These are phyloP conservation scores for Camellia oleifera DNA, from an alignment of 179 eudicot species.

Conservation along the genomic window DNA sequence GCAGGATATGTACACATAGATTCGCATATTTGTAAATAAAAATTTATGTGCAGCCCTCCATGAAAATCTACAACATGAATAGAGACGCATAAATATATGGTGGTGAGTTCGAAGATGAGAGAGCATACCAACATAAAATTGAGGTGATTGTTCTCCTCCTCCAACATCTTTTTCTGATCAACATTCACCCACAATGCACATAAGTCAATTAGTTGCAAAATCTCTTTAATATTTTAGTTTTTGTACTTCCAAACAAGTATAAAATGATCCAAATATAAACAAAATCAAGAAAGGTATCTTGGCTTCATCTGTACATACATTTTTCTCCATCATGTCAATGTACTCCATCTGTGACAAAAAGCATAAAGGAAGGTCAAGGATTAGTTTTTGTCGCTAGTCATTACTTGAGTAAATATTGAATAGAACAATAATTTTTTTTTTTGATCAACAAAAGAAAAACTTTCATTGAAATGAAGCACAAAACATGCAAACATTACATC, in stretches of 20 bases:
- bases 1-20: too few species aligned
- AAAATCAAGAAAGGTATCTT: neutral
- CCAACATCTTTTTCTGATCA: conserved; percentile 41
- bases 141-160: conserved; percentile 55
- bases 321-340: conserved; percentile 27
- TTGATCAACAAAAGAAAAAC: too few species aligned
- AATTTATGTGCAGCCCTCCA: neutral
- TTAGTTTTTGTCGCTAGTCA: too few species aligned
- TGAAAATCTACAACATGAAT: neutral
- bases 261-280: neutral
- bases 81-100: neutral
- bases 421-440: too few species aligned
- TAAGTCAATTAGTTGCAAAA: neutral
- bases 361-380: neutral
- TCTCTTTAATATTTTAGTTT: neutral
- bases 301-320: conserved; percentile 27
- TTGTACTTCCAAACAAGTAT: neutral
- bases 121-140: conserved; percentile 43
- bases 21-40: too few species aligned
- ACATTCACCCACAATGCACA: neutral
- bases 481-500: too few species aligned
- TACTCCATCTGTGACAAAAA: conserved; percentile 38
- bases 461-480: too few species aligned
- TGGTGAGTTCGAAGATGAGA: neutral
- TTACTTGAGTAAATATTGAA: too few species aligned